A percentile compares a stretch with the other conserved stretches of the same genome.
phyloP scores from a whole-genome alignment of 257 asterid genomes.

The Jacaranda copaia region DNA sequence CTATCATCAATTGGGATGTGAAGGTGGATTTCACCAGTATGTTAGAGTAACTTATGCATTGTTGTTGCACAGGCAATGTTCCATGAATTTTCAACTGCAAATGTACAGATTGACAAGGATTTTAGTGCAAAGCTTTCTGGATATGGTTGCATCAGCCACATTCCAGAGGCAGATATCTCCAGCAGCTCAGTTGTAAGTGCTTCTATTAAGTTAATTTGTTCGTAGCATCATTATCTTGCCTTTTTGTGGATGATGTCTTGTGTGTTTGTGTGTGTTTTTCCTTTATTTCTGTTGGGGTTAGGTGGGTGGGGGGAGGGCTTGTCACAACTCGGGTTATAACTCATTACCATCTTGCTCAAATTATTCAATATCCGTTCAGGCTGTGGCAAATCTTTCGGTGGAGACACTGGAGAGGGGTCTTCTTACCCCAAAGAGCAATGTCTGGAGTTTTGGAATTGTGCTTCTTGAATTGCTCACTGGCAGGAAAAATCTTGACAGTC shows the following conservation, averaged over 20 bases:
- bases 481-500: slow-evolving; percentile 73
- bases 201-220: neutral
- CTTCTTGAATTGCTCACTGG: slow-evolving; percentile 95
- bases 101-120: slow-evolving; percentile 93
- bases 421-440: slow-evolving; percentile 91
- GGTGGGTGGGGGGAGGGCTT: too few species aligned
- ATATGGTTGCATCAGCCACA: slow-evolving; percentile 86
- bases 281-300: too few species aligned
- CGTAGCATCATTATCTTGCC: slow-evolving; percentile 9
- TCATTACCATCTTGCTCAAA: slow-evolving; percentile 20
- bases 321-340: neutral
- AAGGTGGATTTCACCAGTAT: slow-evolving; percentile 22
- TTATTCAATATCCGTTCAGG: slow-evolving; percentile 52
- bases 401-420: slow-evolving; percentile 88
- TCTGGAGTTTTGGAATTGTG: slow-evolving; percentile 91
- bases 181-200: slow-evolving; percentile 56
- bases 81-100: slow-evolving; percentile 87
- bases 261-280: neutral
- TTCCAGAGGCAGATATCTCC: slow-evolving; percentile 81
- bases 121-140: slow-evolving; percentile 97
- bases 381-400: slow-evolving; percentile 76
- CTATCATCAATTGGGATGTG: slow-evolving; percentile 17
- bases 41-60: slow-evolving; percentile 24
- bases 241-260: slow-evolving; percentile 13
- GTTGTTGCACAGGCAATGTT: slow-evolving; percentile 83